These are phyloP conservation scores for Mycena leptocephala DNA, from an alignment of 768 basidiomycete genomes.

Conservation along the genomic window DNA sequence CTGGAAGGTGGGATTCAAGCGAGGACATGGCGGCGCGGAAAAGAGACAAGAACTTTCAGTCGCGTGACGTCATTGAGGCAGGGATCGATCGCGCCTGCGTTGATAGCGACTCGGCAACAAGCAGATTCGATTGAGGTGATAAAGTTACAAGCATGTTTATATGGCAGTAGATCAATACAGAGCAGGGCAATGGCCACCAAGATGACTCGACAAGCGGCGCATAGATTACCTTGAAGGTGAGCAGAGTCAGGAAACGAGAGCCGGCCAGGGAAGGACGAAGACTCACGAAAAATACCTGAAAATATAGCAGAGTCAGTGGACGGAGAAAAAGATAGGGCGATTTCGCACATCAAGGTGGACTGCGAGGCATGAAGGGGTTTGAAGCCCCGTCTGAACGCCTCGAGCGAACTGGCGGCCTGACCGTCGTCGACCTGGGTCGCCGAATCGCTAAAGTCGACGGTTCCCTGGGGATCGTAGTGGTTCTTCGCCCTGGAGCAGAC, in stretches of 20 bases:
- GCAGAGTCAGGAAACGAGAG: background rate
- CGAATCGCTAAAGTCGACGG: constrained; percentile 73
- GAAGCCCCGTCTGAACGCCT: constrained; percentile 68
- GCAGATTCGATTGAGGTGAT: constrained; percentile 20
- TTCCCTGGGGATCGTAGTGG: constrained; percentile 79
- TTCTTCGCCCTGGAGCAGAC: constrained; percentile 86
- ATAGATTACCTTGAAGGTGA: too few species aligned
- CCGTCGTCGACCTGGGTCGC: constrained; percentile 64
- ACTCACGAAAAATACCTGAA: background rate
- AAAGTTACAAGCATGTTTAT: background rate
- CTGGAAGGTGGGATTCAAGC: constrained; percentile 62
- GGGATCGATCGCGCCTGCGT: constrained; percentile 22
- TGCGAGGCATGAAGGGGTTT: constrained; percentile 69
- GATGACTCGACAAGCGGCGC: too few species aligned
- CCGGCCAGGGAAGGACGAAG: background rate
- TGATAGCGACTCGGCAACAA: background rate
- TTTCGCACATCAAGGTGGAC: constrained; percentile 71
- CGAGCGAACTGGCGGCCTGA: constrained; percentile 59
- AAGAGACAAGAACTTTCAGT: too few species aligned
- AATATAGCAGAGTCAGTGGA: too few species aligned
- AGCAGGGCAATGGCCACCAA: too few species aligned
- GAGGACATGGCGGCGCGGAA: constrained; percentile 41
- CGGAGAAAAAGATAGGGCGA: constrained; percentile 51
- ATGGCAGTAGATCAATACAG: background rate
- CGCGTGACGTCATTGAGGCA: constrained; percentile 22